These are phyloP conservation scores for Mucor plumbeus DNA, from an alignment of 371 early-diverging fungal species.

Conservation along the genomic window DNA sequence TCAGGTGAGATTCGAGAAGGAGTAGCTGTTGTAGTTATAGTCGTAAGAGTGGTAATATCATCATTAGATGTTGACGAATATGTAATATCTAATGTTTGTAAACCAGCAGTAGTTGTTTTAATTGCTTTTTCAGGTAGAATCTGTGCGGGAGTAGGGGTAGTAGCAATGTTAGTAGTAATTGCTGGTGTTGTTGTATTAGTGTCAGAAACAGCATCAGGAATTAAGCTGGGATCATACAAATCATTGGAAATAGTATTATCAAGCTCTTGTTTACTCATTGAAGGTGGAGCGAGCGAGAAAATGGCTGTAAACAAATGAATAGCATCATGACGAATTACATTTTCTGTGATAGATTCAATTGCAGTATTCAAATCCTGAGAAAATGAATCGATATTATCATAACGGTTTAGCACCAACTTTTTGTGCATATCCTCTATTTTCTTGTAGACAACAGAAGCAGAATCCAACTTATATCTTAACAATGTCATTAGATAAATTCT, in stretches of 20 bases:
- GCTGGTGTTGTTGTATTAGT: too few relatives aligned
- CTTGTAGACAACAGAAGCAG: not conserved
- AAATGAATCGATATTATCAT: not conserved
- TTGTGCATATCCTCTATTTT: not conserved
- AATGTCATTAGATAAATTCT: conserved; percentile 1
- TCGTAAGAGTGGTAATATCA: too few relatives aligned
- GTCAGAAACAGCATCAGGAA: too few relatives aligned
- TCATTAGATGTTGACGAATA: too few relatives aligned
- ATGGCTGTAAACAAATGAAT: not conserved
- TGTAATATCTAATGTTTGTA: too few relatives aligned
- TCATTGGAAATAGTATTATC: not conserved
- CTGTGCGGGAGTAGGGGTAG: too few relatives aligned
- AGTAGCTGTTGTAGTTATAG: too few relatives aligned
- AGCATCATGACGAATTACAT: not conserved
- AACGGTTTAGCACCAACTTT: conserved; percentile 10
- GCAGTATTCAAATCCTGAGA: conserved; percentile 1
- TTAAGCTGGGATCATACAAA: too few relatives aligned
- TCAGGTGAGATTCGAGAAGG: too few relatives aligned
- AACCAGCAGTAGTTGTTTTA: too few relatives aligned
- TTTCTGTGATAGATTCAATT: not conserved
- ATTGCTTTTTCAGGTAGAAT: too few relatives aligned
- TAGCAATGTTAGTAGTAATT: too few relatives aligned
- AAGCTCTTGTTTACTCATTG: not conserved
- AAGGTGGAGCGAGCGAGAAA: not conserved
- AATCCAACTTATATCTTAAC: not conserved